Base-by-base conservation (phyloP, 2,329 filamentous ascomycete genomes). In the Penicillium sp. region DNA sequence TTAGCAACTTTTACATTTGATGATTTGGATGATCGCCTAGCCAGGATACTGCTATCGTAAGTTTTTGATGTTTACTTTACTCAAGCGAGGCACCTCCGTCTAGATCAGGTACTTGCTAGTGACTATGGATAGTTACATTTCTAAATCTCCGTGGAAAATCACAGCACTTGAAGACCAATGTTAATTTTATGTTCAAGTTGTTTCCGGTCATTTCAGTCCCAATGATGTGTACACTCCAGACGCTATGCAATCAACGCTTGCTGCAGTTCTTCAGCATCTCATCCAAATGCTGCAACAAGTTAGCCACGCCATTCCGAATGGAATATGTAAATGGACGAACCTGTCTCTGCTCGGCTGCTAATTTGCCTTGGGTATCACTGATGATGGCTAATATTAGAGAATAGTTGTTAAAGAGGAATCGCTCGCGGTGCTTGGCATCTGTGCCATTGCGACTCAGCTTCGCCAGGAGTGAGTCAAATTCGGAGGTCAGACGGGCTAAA, bases 371-470 rank as follows among this genome's bases (percentile, higher is more conserved):
- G 42, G 67, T 68, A 57, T 71, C 67, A 56, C 84, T 79, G 48
- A 98, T 84, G 45, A 98, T 95, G 8, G 92, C 95, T 54, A 87
- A 72, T n/a, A 98, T 77, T 47, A 98, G 72, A 37, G 86, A 93
- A 64, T 94, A 96, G 62, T 98, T 98, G 61, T 96, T 98, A 59
- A 85, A 92, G 55, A 98, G 64, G 59, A 96, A 96, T 30, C 92
- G 74, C 51, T 90, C 84, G 50, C 83, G 75, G 67, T 93, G 93
- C 58, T 86, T 78, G 47, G 77, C 74, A 55, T 95, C 90, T 1
- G 74, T 67, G 13, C 77, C 80, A 45, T 89, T 85, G 51, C 86
- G 83, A 57, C 85, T 84, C 42, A 89, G 72, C 58, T 84, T 87
- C 4, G 77, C 77, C 44, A 98, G 64, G 50, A 95, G 92, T 0